Percentiles rank a stretch among this genome's conserved stretches.
Conservation (phyloP, 129 eudicot species). For the Pulicaria dysenterica region DNA sequence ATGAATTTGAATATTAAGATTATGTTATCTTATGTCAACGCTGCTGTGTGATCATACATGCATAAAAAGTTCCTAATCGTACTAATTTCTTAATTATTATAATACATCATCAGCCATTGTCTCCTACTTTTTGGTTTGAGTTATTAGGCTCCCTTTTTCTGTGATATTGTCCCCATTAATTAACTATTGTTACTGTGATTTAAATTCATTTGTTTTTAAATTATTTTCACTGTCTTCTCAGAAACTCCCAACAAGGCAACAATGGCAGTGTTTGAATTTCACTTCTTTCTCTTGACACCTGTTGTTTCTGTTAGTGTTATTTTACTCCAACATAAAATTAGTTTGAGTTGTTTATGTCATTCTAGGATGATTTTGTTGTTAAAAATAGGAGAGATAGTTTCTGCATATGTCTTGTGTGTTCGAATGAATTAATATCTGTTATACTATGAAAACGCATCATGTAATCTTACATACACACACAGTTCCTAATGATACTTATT, state of each 20-base stretch:
- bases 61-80: neutral
- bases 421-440: too few species aligned
- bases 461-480: conserved; percentile 6
- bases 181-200: neutral
- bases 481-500: conserved; percentile 10
- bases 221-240: neutral
- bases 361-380: neutral
- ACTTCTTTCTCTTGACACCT: neutral
- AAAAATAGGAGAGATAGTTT: neutral
- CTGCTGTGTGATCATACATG: neutral
- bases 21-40: neutral
- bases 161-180: too few species aligned
- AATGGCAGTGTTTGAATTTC: neutral
- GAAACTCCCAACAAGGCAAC: neutral
- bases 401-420: too few species aligned
- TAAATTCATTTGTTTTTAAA: neutral
- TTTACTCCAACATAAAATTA: neutral
- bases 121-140: conserved; percentile 7
- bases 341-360: neutral
- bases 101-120: neutral
- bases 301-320: neutral
- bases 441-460: too few species aligned
- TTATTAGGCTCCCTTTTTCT: neutral
- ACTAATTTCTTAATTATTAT: neutral
- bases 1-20: neutral